These are phyloP conservation scores for Leishmania tropica DNA, from an alignment of 208 protist genomes.

Conservation along the genomic window DNA sequence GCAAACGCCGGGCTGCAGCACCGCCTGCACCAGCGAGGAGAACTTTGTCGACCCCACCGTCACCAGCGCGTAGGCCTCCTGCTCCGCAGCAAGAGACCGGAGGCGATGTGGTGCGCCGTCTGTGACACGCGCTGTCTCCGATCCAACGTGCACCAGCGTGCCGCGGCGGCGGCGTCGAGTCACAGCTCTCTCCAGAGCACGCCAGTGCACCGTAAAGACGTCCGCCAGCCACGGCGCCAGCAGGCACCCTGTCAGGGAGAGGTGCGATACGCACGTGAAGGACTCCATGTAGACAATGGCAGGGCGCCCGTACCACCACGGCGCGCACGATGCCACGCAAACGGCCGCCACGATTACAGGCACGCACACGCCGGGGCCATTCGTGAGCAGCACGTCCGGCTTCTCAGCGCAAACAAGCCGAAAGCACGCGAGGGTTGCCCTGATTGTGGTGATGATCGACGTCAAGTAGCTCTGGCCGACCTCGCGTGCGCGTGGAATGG, in stretches of 20 bases:
- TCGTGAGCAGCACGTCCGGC: constrained; percentile 85
- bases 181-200: constrained; percentile 38
- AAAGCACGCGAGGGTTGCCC: constrained; percentile 36
- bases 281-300: constrained; percentile 88
- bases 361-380: constrained; percentile 93
- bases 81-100: background rate
- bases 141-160: constrained; percentile 42
- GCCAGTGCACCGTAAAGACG: constrained; percentile 87
- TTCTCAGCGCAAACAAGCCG: constrained; percentile 37
- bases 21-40: constrained; percentile 55
- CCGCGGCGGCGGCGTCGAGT: constrained; percentile 29
- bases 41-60: constrained; percentile 92
- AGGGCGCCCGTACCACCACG: constrained; percentile 59
- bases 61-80: constrained; percentile 64
- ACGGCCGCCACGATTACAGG: constrained; percentile 73
- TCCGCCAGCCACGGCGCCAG: constrained; percentile 74
- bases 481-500: constrained; percentile 88
- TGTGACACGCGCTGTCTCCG: constrained; percentile 4
- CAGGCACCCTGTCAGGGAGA: constrained; percentile 80
- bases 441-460: constrained; percentile 76
- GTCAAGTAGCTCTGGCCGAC: constrained; percentile 90
- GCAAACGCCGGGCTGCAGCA: constrained; percentile 46
- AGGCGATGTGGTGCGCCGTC: background rate
- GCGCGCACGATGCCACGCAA: constrained; percentile 38
- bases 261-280: constrained; percentile 84